Conservation (phyloP, 1,284 basidiomycete genomes). For the Moesziomyces antarcticus region DNA sequence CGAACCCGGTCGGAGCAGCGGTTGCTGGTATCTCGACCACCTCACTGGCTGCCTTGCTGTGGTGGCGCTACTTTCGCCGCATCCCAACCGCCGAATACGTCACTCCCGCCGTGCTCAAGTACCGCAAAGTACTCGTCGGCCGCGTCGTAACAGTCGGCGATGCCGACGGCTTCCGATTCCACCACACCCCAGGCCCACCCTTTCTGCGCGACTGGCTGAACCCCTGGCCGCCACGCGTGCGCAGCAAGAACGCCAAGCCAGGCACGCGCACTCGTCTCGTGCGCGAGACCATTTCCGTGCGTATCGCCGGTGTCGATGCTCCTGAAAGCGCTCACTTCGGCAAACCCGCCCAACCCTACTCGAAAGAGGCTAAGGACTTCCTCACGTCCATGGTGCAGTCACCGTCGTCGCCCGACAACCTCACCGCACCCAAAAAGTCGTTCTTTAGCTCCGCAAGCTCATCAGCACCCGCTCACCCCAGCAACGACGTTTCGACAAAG, state of each 20-base stretch:
- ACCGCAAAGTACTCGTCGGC: slow-evolving; percentile 60
- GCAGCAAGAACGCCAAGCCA: slow-evolving; percentile 13
- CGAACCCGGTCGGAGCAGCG: slow-evolving; percentile 34
- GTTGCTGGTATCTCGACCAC: slow-evolving; percentile 26
- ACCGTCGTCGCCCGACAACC: slow-evolving; percentile 32
- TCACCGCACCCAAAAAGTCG: slow-evolving; percentile 14
- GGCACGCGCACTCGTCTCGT: slow-evolving; percentile 26
- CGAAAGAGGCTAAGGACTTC: slow-evolving; percentile 61
- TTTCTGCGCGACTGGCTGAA: slow-evolving; percentile 46
- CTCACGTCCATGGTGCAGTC: slow-evolving; percentile 46
- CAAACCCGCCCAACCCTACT: slow-evolving; percentile 62
- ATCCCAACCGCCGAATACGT: slow-evolving; percentile 61
- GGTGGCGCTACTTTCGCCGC: slow-evolving; percentile 64
- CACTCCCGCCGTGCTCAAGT: slow-evolving; percentile 58
- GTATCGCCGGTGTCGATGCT: slow-evolving; percentile 65
- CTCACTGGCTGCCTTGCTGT: slow-evolving; percentile 31
- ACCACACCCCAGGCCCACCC: slow-evolving; percentile 62
- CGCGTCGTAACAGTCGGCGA: slow-evolving; percentile 63
- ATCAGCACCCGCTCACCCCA: neutral
- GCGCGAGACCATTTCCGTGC: slow-evolving; percentile 58
- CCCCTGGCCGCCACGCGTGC: slow-evolving; percentile 36
- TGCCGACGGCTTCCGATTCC: slow-evolving; percentile 66
- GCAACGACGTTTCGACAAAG: slow-evolving; percentile 12
- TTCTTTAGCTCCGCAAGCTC: slow-evolving; percentile 13
- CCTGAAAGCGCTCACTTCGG: slow-evolving; percentile 66